Evolutionary conservation across 352 stramenopile species (phyloP).

Genomic region (Thraustochytrium sp.): DNA sequence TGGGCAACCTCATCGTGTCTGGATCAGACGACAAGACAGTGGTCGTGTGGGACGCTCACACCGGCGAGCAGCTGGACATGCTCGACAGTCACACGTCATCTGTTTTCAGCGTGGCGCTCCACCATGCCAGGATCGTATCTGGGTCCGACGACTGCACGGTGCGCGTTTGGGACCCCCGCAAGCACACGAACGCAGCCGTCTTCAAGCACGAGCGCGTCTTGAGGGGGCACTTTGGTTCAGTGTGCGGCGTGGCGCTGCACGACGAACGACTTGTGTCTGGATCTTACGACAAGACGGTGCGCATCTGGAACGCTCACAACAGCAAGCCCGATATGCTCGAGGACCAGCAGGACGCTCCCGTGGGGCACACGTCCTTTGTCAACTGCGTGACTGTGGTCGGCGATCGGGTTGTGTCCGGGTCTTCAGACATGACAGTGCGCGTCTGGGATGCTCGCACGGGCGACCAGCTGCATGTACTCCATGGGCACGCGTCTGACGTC

Average conservation of each 20-base stretch:
- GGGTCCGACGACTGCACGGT: background rate
- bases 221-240: background rate
- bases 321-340: background rate
- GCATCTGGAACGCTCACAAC: background rate
- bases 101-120: background rate
- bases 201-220: background rate
- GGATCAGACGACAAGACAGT: background rate
- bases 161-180: too few relatives aligned
- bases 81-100: background rate
- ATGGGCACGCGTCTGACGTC: background rate
- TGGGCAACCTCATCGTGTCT: background rate
- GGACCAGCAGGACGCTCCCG: too few relatives aligned
- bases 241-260: background rate
- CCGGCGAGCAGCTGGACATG: background rate
- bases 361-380: background rate
- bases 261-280: background rate
- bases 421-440: background rate
- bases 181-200: background rate
- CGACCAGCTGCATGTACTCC: background rate
- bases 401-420: background rate
- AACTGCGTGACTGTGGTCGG: background rate
- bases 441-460: background rate
- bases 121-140: background rate
- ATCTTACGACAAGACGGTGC: background rate
- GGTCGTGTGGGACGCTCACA: background rate